These are phyloP conservation scores for Iris pallida DNA, from an alignment of 116 monocot genomes.

Conservation along the genomic window DNA sequence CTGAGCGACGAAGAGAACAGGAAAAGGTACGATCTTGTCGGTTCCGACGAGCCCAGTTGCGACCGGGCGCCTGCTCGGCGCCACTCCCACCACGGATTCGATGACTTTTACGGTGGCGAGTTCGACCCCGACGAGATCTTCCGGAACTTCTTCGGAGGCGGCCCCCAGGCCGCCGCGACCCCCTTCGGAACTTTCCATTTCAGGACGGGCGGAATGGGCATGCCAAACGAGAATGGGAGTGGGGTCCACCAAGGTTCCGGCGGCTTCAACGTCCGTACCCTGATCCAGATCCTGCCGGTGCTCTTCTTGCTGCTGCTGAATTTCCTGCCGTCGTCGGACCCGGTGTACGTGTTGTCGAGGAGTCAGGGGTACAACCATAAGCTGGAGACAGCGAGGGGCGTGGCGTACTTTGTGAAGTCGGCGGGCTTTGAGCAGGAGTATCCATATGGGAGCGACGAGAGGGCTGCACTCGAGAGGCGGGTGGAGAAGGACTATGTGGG, in stretches of 20 bases:
- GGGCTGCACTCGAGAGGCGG: conserved; percentile 39
- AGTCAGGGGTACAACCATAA: conserved; percentile 50
- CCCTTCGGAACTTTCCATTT: conserved; percentile 58
- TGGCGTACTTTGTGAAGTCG: conserved; percentile 71
- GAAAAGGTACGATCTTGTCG: conserved; percentile 79
- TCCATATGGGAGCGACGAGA: conserved; percentile 41
- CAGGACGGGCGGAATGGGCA: conserved; percentile 38
- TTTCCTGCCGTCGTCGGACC: conserved; percentile 79
- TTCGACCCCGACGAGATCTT: conserved; percentile 94
- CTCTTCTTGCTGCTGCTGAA: conserved; percentile 64
- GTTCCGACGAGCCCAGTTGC: conserved; percentile 60
- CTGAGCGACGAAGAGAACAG: conserved; percentile 76
- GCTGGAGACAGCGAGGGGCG: conserved; percentile 59
- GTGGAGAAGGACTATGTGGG: conserved; percentile 65
- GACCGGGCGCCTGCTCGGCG: conserved; percentile 4
- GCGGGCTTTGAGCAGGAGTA: conserved; percentile 65
- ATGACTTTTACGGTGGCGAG: conserved; percentile 53
- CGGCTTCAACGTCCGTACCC: conserved; percentile 31
- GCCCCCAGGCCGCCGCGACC: conserved; percentile 44
- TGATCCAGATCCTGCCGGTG: conserved; percentile 80
- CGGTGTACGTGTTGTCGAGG: conserved; percentile 50
- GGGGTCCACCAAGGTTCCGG: conserved; percentile 26
- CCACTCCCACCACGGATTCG: conserved; percentile 9
- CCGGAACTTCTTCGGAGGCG: conserved; percentile 86
- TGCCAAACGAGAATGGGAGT: neutral